A percentile compares a stretch with the other conserved stretches of the same genome.
Conservation (phyloP, 345 rosid species). For the Heritiera fomes region DNA sequence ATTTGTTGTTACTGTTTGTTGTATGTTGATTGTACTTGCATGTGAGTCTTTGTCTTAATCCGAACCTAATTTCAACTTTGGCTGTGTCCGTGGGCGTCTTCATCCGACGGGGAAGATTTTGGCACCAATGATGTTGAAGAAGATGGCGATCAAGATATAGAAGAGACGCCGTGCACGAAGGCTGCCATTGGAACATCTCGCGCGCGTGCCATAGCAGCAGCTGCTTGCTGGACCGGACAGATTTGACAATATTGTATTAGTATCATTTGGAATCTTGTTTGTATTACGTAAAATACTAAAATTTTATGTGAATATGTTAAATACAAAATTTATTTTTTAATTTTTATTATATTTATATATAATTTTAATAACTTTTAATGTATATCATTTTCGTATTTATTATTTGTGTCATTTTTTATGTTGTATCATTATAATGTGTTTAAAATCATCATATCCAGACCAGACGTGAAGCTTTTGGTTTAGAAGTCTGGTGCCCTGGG, state of each 20-base stretch:
- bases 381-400: no score
- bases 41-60: background rate
- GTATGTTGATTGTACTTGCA: background rate
- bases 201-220: no score
- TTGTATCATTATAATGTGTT: no score
- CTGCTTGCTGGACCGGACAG: no score
- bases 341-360: no score
- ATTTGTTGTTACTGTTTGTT: background rate
- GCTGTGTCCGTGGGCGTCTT: background rate
- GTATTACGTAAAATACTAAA: no score
- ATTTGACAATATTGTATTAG: no score
- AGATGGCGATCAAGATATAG: constrained; percentile 4
- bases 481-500: background rate
- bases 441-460: background rate
- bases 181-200: background rate
- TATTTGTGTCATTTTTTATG: no score
- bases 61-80: background rate
- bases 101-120: background rate
- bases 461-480: background rate
- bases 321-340: no score
- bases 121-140: background rate
- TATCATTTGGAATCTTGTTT: no score
- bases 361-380: no score
- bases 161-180: constrained; percentile 19
- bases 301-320: no score